Percentiles rank a stretch among this genome's conserved stretches.
Evolutionary conservation across 257 asterid genomes (phyloP).

Genomic region (Galeopsis tetrahit): DNA sequence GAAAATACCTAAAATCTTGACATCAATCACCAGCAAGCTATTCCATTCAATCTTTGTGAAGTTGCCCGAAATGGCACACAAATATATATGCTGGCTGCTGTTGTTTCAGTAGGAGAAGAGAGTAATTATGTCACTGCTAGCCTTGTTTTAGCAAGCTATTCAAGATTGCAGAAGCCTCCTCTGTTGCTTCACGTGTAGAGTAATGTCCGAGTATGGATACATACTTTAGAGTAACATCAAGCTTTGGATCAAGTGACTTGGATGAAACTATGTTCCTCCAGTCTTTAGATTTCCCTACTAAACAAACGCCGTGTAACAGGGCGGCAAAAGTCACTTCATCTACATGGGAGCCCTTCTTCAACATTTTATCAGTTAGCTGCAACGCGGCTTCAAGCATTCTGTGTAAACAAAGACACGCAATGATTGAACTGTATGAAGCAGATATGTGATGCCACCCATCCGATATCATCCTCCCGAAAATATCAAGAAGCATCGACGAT

Average conservation of each 20-base stretch:
- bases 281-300: conserved; percentile 62
- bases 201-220: conserved; percentile 54
- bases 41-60: no score
- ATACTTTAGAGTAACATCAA: conserved; percentile 56
- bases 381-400: conserved; percentile 65
- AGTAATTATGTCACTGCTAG: background rate
- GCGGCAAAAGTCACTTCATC: conserved; percentile 57
- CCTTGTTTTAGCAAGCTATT: conserved; percentile 49
- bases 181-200: conserved; percentile 46
- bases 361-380: conserved; percentile 55
- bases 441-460: conserved; percentile 62
- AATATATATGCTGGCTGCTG: background rate
- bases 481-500: conserved; percentile 60
- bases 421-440: conserved; percentile 75
- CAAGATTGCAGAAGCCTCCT: conserved; percentile 66
- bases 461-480: conserved; percentile 53
- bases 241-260: conserved; percentile 51
- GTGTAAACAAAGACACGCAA: conserved; percentile 69
- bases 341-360: conserved; percentile 38
- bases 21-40: no score
- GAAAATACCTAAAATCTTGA: no score
- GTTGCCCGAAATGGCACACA: no score
- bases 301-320: conserved; percentile 70
- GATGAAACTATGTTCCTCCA: conserved; percentile 66
- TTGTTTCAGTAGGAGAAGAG: background rate